These are phyloP conservation scores for Helminthosporium solani DNA, from an alignment of 2,329 filamentous ascomycete species.

Conservation along the genomic window DNA sequence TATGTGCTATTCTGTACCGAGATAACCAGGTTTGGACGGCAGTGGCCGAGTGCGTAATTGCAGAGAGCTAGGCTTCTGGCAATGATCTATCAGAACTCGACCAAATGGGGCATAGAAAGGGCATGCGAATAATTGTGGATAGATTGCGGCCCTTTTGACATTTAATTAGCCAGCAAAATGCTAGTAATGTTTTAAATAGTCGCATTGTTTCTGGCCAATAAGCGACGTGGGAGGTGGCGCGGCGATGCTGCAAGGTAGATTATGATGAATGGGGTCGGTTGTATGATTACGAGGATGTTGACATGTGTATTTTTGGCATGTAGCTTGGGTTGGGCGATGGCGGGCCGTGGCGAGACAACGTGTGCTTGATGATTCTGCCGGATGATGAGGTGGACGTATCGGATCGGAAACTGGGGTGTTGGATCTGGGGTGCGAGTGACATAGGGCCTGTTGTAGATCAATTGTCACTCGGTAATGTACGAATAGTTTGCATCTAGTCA, in stretches of 20 bases:
- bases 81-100: too few relatives aligned
- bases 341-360: constrained; percentile 16
- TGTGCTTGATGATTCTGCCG: constrained; percentile 7
- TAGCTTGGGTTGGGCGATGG: constrained; percentile 4
- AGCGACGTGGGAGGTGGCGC: background rate
- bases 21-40: too few relatives aligned
- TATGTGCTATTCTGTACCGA: too few relatives aligned
- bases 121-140: background rate
- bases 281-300: background rate
- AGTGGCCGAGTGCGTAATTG: too few relatives aligned
- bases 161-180: background rate
- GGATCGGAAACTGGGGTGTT: constrained; percentile 2
- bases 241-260: background rate
- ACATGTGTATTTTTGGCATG: constrained; percentile 13
- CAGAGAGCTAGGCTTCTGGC: too few relatives aligned
- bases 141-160: background rate
- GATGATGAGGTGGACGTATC: constrained; percentile 1
- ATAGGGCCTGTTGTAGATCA: too few relatives aligned
- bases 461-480: too few relatives aligned
- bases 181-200: too few relatives aligned
- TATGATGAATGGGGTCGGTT: background rate
- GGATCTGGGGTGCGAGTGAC: too few relatives aligned
- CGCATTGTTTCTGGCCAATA: background rate
- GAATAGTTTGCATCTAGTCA: constrained; percentile 9
- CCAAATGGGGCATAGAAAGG: background rate